Evolutionary conservation across 805 yeast species (phyloP).

Genomic region (Metschnikowia lachancei): DNA sequence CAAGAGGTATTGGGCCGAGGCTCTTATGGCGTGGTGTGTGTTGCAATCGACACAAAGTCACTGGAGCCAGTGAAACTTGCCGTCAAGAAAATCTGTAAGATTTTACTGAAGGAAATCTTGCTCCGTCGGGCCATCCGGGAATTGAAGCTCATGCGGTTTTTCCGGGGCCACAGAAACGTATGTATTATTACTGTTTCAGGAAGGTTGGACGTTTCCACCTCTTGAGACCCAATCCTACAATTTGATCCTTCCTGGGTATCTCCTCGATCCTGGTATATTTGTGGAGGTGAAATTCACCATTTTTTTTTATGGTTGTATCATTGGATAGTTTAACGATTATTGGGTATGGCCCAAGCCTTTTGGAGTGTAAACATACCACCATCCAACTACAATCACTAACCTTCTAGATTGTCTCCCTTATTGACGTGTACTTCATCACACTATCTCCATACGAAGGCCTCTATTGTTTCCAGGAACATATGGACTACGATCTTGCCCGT

Average conservation of each 20-base stretch:
- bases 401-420: conserved; percentile 58
- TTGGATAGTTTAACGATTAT: too few species aligned
- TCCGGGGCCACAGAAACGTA: conserved; percentile 80
- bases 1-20: conserved; percentile 71
- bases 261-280: too few species aligned
- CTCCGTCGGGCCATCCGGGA: conserved; percentile 82
- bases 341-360: too few species aligned
- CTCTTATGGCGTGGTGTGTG: conserved; percentile 82
- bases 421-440: conserved; percentile 71
- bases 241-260: too few species aligned
- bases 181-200: too few species aligned
- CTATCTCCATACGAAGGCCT: conserved; percentile 76
- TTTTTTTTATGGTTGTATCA: too few species aligned
- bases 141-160: conserved; percentile 72
- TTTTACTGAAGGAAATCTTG: conserved; percentile 64
- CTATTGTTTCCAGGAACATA: conserved; percentile 83
- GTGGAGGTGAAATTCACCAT: too few species aligned
- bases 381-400: too few species aligned
- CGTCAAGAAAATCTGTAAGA: conserved; percentile 73
- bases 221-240: too few species aligned
- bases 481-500: conserved; percentile 75
- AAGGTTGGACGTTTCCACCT: too few species aligned
- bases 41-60: conserved; percentile 56
- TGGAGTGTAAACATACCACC: too few species aligned
- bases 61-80: conserved; percentile 49